Conservation (phyloP, 2,329 filamentous ascomycete genomes). For the Nothopassalora personata region DNA sequence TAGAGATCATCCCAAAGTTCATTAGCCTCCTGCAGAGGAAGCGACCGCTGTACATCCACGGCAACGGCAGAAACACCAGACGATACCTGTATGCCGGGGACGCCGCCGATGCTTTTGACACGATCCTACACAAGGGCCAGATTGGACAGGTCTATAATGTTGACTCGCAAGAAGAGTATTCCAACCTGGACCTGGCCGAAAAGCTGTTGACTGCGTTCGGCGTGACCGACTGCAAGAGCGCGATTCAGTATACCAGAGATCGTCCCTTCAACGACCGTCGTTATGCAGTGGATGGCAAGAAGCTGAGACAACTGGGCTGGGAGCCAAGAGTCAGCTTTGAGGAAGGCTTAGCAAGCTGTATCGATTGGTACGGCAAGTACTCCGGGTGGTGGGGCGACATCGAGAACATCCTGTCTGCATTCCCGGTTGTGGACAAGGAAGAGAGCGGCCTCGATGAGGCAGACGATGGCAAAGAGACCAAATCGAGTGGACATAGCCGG, state of each 20-base stretch:
- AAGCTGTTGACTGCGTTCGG: constrained; percentile 60
- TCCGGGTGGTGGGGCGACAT: constrained; percentile 71
- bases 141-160: constrained; percentile 79
- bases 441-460: not conserved
- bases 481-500: not conserved
- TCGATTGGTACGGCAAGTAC: constrained; percentile 64
- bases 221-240: constrained; percentile 52
- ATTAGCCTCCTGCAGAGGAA: constrained; percentile 63
- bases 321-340: constrained; percentile 60
- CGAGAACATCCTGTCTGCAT: constrained; percentile 61
- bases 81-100: constrained; percentile 75
- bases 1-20: constrained; percentile 82
- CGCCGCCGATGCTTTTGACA: constrained; percentile 76
- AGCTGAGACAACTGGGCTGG: constrained; percentile 64
- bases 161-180: constrained; percentile 70
- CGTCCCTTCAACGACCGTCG: constrained; percentile 72
- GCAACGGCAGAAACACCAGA: constrained; percentile 67
- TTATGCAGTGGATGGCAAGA: constrained; percentile 66
- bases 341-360: constrained; percentile 58
- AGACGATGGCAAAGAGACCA: not conserved
- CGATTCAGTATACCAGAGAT: constrained; percentile 71
- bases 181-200: constrained; percentile 64
- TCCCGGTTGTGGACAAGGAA: constrained; percentile 38
- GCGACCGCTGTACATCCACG: constrained; percentile 66
- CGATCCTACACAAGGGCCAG: constrained; percentile 70